Evolutionary conservation across 306 rosid genomes (phyloP).

Genomic region (Prunus mira): DNA sequence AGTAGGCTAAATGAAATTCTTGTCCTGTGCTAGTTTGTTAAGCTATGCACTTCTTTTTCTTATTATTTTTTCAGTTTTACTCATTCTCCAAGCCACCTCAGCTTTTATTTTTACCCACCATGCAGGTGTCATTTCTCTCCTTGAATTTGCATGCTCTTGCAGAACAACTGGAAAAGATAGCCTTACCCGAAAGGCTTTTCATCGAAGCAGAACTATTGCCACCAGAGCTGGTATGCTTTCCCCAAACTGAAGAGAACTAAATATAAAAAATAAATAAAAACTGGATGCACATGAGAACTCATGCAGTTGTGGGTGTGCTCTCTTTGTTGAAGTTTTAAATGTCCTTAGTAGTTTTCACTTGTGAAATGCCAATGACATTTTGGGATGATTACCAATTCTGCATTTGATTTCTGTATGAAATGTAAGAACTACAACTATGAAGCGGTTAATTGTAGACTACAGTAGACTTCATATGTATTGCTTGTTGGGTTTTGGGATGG

Average conservation of each 20-base stretch:
- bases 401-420: not conserved
- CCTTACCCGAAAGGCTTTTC: constrained; percentile 71
- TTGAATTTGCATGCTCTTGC: constrained; percentile 74
- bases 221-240: constrained; percentile 61
- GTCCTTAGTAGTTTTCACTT: too few relatives aligned
- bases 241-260: not conserved
- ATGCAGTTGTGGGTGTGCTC: not conserved
- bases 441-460: not conserved
- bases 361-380: not conserved
- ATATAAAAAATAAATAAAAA: too few relatives aligned
- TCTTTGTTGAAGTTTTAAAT: not conserved
- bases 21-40: not conserved
- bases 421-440: not conserved
- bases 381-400: not conserved
- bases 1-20: too few relatives aligned
- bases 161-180: constrained; percentile 59
- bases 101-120: constrained; percentile 17
- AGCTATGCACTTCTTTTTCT: not conserved
- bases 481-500: not conserved
- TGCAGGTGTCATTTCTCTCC: constrained; percentile 73
- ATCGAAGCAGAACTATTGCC: constrained; percentile 69
- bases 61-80: not conserved
- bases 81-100: not conserved
- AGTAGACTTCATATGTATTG: not conserved
- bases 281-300: not conserved